Evolutionary conservation across 768 basidiomycete genomes (phyloP).

Genomic region (Gloeostereum incarnatum): DNA sequence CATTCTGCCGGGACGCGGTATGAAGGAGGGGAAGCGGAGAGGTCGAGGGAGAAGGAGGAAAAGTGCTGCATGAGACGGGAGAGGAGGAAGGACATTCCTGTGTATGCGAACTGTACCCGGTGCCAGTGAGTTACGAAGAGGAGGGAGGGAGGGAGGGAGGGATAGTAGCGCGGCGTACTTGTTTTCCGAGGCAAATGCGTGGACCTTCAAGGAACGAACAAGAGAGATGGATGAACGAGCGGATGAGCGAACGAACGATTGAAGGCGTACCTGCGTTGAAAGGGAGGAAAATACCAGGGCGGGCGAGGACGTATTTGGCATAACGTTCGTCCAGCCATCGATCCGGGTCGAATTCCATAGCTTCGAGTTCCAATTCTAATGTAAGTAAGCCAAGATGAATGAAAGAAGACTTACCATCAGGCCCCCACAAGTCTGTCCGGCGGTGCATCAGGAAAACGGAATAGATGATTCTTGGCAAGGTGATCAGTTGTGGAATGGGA

Average conservation of each 20-base stretch:
- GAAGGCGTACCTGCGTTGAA: constrained; percentile 29
- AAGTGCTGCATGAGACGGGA: constrained; percentile 57
- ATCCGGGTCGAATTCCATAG: constrained; percentile 32
- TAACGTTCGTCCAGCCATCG: constrained; percentile 33
- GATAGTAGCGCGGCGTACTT: constrained; percentile 20
- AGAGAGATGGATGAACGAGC: constrained; percentile 21
- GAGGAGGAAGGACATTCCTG: constrained; percentile 47
- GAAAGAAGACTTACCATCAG: constrained; percentile 15
- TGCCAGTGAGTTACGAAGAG: too few species aligned
- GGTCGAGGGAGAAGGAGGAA: constrained; percentile 34
- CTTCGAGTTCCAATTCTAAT: constrained; percentile 14
- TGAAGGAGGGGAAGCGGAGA: constrained; percentile 33
- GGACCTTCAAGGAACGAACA: constrained; percentile 20
- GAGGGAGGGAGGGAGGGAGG: too few species aligned
- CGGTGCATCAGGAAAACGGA: constrained; percentile 24
- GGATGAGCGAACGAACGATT: too few species aligned
- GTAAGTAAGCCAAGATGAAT: too few species aligned
- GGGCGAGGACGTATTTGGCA: constrained; percentile 27
- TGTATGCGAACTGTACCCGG: constrained; percentile 15
- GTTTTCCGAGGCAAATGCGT: constrained; percentile 30
- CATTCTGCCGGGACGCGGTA: constrained; percentile 37
- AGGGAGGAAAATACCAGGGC: constrained; percentile 37
- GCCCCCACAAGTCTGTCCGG: constrained; percentile 25
- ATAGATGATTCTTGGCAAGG: constrained; percentile 15
- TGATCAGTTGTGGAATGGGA: background rate